phyloP scores from a whole-genome alignment of 2,329 filamentous ascomycete genomes.

The Ophiosphaerella korrae region DNA sequence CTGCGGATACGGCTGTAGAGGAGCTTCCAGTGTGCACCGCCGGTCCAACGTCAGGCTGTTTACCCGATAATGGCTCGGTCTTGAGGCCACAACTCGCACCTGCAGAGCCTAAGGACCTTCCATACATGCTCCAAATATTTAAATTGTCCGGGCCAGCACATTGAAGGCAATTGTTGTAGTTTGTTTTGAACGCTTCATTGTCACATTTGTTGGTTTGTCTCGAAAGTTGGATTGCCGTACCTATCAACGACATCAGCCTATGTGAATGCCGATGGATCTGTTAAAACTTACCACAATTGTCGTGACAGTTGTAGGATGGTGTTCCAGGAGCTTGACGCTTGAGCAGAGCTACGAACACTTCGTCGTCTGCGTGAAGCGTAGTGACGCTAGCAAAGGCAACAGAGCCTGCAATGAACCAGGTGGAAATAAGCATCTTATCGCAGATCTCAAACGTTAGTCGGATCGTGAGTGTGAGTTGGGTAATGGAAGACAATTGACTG shows the following conservation, averaged over 20 bases:
- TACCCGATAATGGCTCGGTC: conserved; percentile 23
- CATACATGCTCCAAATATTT: conserved; percentile 55
- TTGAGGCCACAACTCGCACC: conserved; percentile 30
- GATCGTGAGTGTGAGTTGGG: not conserved
- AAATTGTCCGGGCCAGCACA: conserved; percentile 51
- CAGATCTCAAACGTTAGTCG: not conserved
- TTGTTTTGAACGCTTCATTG: conserved; percentile 47
- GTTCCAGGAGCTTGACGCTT: conserved; percentile 55
- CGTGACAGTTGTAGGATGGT: conserved; percentile 56
- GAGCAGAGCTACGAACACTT: conserved; percentile 32
- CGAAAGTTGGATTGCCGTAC: conserved; percentile 44
- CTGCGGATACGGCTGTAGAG: conserved; percentile 9
- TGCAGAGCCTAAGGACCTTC: conserved; percentile 41
- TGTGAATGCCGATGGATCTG: not conserved
- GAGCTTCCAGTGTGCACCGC: conserved; percentile 13
- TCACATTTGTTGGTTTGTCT: conserved; percentile 47
- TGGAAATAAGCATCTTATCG: conserved; percentile 18
- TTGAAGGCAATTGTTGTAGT: conserved; percentile 53
- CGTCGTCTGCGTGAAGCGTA: conserved; percentile 12
- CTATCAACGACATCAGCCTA: conserved; percentile 20
- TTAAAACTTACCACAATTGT: conserved; percentile 54
- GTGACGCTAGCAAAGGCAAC: conserved; percentile 19
- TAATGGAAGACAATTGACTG: no score
- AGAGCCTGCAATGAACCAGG: conserved; percentile 14
- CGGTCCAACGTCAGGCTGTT: conserved; percentile 22